These are phyloP conservation scores for Amanita muscaria DNA, from an alignment of 768 basidiomycete species.

Conservation along the genomic window DNA sequence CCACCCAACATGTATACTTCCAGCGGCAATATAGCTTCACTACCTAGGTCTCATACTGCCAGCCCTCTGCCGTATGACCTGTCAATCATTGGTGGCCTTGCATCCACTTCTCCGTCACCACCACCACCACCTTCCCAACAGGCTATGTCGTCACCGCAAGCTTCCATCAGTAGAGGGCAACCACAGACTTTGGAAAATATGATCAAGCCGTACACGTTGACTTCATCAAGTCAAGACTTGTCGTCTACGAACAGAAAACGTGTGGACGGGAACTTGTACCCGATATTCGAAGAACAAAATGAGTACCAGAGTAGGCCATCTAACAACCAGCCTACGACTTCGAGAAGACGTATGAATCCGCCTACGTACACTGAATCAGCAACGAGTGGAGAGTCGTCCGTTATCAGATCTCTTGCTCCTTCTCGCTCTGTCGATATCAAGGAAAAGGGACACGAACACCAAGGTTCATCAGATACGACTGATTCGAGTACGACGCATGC, in stretches of 20 bases:
- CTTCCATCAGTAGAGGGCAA: background rate
- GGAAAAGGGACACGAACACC: background rate
- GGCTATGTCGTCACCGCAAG: background rate
- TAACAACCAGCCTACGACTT: background rate
- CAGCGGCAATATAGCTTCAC: background rate
- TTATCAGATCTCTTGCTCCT: conserved; percentile 1
- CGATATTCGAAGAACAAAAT: conserved; percentile 3
- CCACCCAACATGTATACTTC: background rate
- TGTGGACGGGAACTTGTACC: background rate
- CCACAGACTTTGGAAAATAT: background rate
- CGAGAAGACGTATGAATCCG: conserved; percentile 5
- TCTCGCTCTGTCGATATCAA: background rate
- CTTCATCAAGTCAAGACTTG: background rate
- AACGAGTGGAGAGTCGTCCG: background rate
- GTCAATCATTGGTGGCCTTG: conserved; percentile 1
- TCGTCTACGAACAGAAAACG: background rate
- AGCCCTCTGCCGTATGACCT: conserved; percentile 2
- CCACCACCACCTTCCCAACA: background rate
- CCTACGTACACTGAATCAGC: conserved; percentile 3
- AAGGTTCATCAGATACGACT: background rate
- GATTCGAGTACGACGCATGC: conserved; percentile 1
- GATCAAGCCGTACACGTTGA: conserved; percentile 2
- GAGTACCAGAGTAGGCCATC: no score
- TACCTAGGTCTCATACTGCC: background rate
- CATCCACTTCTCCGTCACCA: background rate